phyloP scores from a whole-genome alignment of 2,329 filamentous ascomycete genomes.

The Aspergillus sp. region DNA sequence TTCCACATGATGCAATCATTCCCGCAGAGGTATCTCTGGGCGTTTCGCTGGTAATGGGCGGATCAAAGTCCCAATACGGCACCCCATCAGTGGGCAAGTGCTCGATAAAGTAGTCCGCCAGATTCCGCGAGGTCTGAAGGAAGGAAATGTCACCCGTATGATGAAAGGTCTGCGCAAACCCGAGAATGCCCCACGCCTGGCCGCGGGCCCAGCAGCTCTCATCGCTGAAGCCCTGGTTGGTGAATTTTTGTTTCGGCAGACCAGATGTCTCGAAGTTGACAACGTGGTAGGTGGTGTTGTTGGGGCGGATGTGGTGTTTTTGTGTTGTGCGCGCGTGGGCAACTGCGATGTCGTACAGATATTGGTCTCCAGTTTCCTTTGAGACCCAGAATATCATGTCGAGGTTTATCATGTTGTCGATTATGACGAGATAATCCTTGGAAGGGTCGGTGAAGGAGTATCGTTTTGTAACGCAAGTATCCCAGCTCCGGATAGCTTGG shows the following conservation, averaged over 20 bases:
- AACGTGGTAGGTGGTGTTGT: constrained; percentile 25
- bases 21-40: constrained; percentile 41
- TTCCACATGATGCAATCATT: constrained; percentile 42
- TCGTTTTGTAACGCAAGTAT: constrained; percentile 37
- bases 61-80: constrained; percentile 53
- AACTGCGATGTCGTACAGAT: constrained; percentile 15
- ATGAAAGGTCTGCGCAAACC: constrained; percentile 40
- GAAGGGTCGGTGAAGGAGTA: constrained; percentile 29
- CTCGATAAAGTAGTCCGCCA: constrained; percentile 47
- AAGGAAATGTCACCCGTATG: constrained; percentile 31
- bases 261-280: constrained; percentile 45
- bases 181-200: constrained; percentile 27
- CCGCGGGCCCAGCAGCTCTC: constrained; percentile 24
- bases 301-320: constrained; percentile 37
- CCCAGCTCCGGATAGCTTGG: constrained; percentile 44
- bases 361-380: constrained; percentile 25
- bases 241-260: constrained; percentile 21
- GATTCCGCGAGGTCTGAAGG: constrained; percentile 40
- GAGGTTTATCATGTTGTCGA: constrained; percentile 44
- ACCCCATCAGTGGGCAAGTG: constrained; percentile 40
- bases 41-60: constrained; percentile 28
- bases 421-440: constrained; percentile 42
- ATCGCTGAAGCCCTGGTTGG: constrained; percentile 24
- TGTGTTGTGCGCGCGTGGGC: constrained; percentile 41
- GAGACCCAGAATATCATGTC: constrained; percentile 41